Evolutionary conservation across 345 rosid species (phyloP), one percentile per base, ranked within the genome.

Genomic region (Rhizophora mangle): DNA sequence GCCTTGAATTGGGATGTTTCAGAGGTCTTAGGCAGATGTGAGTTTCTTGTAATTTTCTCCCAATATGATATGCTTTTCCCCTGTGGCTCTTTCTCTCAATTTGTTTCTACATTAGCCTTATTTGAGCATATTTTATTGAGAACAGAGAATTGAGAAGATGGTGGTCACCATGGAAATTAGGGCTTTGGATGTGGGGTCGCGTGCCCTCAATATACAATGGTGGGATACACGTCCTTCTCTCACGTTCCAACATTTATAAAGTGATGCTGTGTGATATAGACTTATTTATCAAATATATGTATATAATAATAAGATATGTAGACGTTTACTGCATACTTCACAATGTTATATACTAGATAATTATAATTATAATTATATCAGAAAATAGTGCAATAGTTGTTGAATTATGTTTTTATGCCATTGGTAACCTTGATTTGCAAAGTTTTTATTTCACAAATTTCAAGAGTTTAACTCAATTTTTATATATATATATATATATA

Each of bases 191-290:
- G 78, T 55, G 62, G 68, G 80, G 77, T 68, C 9, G 70, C 57
- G 74, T 65, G 85, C 75, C 62, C 62, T 43, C 18, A 43, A 43
- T 43, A 43, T 68, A 81, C 67, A 73, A 65, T 67, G 70, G 72
- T 82, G 83, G 81, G 81, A 20, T 62, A 70, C 86, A 79, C 78
- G 75, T 76, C 77, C 63, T 64, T 37, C 69, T 69, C 76, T 63
- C 69, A 63, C 60, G 31, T 64, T 69, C 78, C 75, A 68, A 82
- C 29, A 55, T 22, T 22, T 24, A 65, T 78, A 76, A 37, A 70
- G 9, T 1, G 32, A 43, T 22, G n/a, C 31, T 22, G 9, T 43
- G 49, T n/a, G 65, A 36, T 36, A 43, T 13, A 11, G 49, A 43
- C 3, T 43, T 13, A 43, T 43, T 11, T 13, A 43, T 43, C 10